Evolutionary conservation across 1,139 yeast genomes (phyloP).

Genomic region (Kodamaea arcana): DNA sequence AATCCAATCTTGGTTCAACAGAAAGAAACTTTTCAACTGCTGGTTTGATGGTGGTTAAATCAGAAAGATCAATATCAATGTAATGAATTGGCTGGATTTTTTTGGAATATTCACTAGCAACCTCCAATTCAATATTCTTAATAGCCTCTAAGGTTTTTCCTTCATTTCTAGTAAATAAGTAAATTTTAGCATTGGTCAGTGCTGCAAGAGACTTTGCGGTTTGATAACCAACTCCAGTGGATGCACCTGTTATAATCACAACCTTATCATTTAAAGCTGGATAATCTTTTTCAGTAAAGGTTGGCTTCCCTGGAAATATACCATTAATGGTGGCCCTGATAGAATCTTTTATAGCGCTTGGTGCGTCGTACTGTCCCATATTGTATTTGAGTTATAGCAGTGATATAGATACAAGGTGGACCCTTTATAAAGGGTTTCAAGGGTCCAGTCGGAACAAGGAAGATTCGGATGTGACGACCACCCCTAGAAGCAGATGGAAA

Average conservation of each 20-base stretch:
- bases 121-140: constrained; percentile 10
- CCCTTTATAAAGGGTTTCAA: too few species aligned
- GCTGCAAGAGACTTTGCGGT: constrained; percentile 10
- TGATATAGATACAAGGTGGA: too few species aligned
- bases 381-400: too few species aligned
- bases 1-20: constrained; percentile 27
- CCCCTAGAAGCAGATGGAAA: too few species aligned
- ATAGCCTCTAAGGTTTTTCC: constrained; percentile 16
- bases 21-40: constrained; percentile 31
- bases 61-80: constrained; percentile 37
- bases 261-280: constrained; percentile 17
- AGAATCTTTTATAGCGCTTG: too few species aligned
- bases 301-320: constrained; percentile 5
- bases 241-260: constrained; percentile 20
- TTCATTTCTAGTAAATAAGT: constrained; percentile 16
- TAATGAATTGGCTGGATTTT: constrained; percentile 8
- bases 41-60: constrained; percentile 39
- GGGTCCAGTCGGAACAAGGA: too few species aligned
- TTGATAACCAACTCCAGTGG: constrained; percentile 18
- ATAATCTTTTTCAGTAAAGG: constrained; percentile 7
- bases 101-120: constrained; percentile 8
- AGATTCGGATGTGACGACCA: too few species aligned
- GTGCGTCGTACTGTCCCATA: too few species aligned
- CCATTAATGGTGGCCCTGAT: too few species aligned
- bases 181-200: constrained; percentile 13